Percentiles rank a stretch among this genome's conserved stretches.
phyloP scores from a whole-genome alignment of 2,329 filamentous ascomycete species.

The Aspergillus latus region DNA sequence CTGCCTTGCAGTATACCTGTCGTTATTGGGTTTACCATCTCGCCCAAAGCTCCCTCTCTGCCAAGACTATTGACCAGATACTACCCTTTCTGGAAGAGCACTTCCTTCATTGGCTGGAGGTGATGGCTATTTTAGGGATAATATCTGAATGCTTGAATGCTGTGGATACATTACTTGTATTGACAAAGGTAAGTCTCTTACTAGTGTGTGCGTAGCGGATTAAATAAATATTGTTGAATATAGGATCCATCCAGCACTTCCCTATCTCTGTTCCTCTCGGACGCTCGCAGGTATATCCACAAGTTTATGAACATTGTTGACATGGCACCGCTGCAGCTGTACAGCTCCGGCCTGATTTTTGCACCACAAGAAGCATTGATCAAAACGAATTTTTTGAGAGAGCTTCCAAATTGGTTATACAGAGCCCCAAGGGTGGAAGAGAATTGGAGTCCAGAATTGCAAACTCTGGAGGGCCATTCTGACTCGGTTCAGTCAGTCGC shows the following conservation, averaged over 20 bases:
- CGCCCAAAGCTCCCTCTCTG: no score
- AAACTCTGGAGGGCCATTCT: slow-evolving; percentile 7
- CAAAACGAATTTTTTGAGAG: not conserved
- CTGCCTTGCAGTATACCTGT: not conserved
- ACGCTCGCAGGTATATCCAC: slow-evolving; percentile 10
- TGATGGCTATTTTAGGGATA: not conserved
- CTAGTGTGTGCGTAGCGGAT: not conserved
- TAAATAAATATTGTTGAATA: not conserved
- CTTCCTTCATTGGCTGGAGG: no score
- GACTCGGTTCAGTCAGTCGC: not conserved
- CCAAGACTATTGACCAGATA: no score
- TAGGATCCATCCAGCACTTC: not conserved
- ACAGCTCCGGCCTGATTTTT: slow-evolving; percentile 9
- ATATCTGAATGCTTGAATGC: not conserved
- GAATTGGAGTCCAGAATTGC: not conserved
- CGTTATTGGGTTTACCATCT: no score
- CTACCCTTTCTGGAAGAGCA: no score
- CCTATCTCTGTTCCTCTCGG: not conserved
- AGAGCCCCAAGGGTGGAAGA: not conserved
- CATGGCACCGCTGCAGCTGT: slow-evolving; percentile 9
- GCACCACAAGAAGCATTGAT: not conserved
- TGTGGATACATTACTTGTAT: not conserved
- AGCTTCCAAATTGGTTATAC: not conserved
- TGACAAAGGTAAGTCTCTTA: not conserved
- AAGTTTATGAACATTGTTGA: slow-evolving; percentile 10